These are phyloP conservation scores for Grigorovia humatica DNA, from an alignment of 805 yeast species.

Conservation along the genomic window DNA sequence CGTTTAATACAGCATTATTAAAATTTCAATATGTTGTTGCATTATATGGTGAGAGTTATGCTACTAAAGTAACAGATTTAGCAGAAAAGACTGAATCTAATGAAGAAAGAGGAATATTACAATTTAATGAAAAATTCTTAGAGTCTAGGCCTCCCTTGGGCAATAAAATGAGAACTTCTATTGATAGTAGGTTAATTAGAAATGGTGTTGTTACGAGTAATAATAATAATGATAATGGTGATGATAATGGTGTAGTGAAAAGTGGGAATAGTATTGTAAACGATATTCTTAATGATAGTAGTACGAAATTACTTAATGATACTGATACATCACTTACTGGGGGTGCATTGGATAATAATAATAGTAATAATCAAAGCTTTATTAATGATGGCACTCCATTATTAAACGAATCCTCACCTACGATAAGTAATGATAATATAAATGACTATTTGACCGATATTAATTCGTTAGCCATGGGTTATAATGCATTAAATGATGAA, in stretches of 20 bases:
- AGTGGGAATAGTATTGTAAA: not conserved
- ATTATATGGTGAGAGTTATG: slow-evolving; percentile 51
- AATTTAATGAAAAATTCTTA: slow-evolving; percentile 2
- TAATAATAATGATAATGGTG: not conserved
- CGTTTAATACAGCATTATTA: slow-evolving; percentile 40
- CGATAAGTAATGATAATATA: slow-evolving; percentile 27
- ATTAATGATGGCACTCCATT: not conserved
- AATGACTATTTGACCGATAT: slow-evolving; percentile 26
- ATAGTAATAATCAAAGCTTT: not conserved
- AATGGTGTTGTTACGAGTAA: not conserved
- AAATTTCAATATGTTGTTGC: slow-evolving; percentile 48
- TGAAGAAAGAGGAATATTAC: not conserved
- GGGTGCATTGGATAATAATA: not conserved
- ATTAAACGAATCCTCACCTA: slow-evolving; percentile 28
- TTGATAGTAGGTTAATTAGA: not conserved
- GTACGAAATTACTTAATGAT: not conserved
- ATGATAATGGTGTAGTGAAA: not conserved
- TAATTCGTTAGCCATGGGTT: slow-evolving; percentile 37
- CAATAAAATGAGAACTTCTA: not conserved
- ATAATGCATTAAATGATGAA: slow-evolving; percentile 53
- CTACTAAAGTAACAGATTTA: slow-evolving; percentile 37
- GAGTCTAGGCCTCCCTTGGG: not conserved
- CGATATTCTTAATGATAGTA: not conserved
- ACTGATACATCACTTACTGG: not conserved
- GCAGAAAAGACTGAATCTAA: slow-evolving; percentile 4